Percentiles rank a stretch among this genome's conserved stretches.
phyloP scores from a whole-genome alignment of 2,329 filamentous ascomycete genomes.

The Hypoxylon rubiginosum region DNA sequence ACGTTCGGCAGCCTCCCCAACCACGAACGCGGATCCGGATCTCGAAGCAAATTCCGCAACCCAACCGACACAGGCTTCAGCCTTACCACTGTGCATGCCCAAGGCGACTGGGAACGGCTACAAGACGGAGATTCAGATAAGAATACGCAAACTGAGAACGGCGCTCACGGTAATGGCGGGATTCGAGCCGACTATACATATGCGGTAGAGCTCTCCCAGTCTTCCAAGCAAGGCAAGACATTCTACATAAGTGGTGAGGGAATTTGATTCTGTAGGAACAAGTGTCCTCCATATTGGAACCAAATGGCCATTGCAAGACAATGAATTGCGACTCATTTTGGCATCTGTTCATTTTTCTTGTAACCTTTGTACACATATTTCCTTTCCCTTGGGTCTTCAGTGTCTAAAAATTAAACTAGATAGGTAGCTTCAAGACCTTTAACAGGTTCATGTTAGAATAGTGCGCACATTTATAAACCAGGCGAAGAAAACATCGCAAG shows the following conservation, averaged over 20 bases:
- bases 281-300: neutral
- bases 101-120: conserved; percentile 14
- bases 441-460: neutral
- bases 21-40: neutral
- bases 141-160: conserved; percentile 13
- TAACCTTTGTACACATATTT: neutral
- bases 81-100: conserved; percentile 18
- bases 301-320: neutral
- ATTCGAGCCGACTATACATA: conserved; percentile 33
- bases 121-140: conserved; percentile 18
- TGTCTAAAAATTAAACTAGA: neutral
- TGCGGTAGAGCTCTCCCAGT: conserved; percentile 26
- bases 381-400: neutral
- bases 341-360: neutral
- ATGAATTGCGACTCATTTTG: neutral
- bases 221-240: neutral
- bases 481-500: no score
- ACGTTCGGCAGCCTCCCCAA: conserved; percentile 19
- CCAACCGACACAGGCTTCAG: conserved; percentile 26
- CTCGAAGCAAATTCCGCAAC: conserved; percentile 17
- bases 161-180: neutral
- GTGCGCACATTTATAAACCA: neutral
- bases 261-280: neutral
- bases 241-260: conserved; percentile 1
- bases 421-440: neutral